Evolutionary conservation across 805 yeast genomes (phyloP), one percentile per base, ranked within the genome.

Genomic region (Lipomyces anomalus): DNA sequence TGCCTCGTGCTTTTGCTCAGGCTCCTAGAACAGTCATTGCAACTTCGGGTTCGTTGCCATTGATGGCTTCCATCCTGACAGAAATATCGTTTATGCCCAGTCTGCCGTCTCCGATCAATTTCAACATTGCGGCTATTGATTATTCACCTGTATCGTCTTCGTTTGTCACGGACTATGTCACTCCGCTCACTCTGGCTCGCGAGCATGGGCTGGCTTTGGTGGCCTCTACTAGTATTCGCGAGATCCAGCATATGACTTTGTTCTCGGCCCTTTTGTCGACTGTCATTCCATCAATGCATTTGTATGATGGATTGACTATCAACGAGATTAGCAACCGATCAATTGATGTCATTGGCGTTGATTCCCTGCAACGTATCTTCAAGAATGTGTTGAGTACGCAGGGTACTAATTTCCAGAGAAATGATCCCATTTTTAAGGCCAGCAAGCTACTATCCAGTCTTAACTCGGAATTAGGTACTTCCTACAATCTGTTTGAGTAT

Each of bases 231-330:
- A 65, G 72, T 42, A 68, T 72, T 22, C 58, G 72, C 32, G 95
- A 85, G 62, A 75, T 79, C 43, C 90, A 84, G 65, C 78, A 77
- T 52, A 69, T 80, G 43, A 62, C 94, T 20, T 65, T 83, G 33
- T 70, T 86, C 56, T 73, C 87, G 40, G 69, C 80, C 35, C 82
- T 75, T 42, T 67, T 89, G 18, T 70, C 75, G 26, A 57, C 69
- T 36, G 66, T 67, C 22, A 62, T 59, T n/a, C 84, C 95, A 2
- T 73, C 82, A 11, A 62, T 87, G 45, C 80, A 84, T 64, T 70
- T 86, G 51, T 86, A 82, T 61, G 96, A 89, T 63, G 97, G 96
- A 28, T 71, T 84, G 11, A 73, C 79, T 42, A 80, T 76, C 47
- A 61, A 76, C 47, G 76, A 75, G 51, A 72, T 75, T 43, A 71